These are phyloP conservation scores for Camelina neglecta DNA, from an alignment of 345 rosid genomes.

Conservation along the genomic window DNA sequence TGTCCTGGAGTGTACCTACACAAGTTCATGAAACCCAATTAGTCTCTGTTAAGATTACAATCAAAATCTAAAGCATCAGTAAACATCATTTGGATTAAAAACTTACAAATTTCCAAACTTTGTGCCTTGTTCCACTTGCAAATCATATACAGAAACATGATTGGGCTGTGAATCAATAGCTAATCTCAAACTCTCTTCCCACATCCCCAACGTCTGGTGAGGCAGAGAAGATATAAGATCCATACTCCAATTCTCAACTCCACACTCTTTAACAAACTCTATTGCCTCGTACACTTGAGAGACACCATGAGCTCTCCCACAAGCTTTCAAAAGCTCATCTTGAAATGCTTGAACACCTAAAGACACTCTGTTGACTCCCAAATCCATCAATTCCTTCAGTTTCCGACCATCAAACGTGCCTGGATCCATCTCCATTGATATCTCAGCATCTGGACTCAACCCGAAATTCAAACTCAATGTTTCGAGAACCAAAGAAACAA, in stretches of 20 bases:
- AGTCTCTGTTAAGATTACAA: constrained; percentile 1
- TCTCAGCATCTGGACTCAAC: constrained; percentile 63
- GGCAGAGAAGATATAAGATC: constrained; percentile 96
- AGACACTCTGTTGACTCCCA: constrained; percentile 96
- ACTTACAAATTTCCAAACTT: constrained; percentile 83
- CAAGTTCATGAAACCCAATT: constrained; percentile 22
- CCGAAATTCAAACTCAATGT: constrained; percentile 67
- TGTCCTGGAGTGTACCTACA: constrained; percentile 90
- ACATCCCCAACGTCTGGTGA: constrained; percentile 76
- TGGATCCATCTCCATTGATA: constrained; percentile 98
- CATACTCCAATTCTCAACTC: constrained; percentile 88
- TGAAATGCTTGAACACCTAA: constrained; percentile 95
- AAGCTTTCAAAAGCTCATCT: constrained; percentile 78
- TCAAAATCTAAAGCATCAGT: constrained; percentile 8
- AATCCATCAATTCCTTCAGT: constrained; percentile 56
- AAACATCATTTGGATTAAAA: not conserved
- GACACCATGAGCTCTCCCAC: constrained; percentile 93
- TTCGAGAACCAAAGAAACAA: constrained; percentile 67
- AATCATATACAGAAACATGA: constrained; percentile 91
- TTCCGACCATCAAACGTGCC: constrained; percentile 77
- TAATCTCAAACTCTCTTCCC: constrained; percentile 81
- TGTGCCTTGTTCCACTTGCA: constrained; percentile 97
- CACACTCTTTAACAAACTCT: constrained; percentile 62
- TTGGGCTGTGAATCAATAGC: constrained; percentile 63
- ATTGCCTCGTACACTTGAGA: constrained; percentile 79